These are phyloP conservation scores for Trametes cingulata DNA, from an alignment of 768 basidiomycete genomes.

Conservation along the genomic window DNA sequence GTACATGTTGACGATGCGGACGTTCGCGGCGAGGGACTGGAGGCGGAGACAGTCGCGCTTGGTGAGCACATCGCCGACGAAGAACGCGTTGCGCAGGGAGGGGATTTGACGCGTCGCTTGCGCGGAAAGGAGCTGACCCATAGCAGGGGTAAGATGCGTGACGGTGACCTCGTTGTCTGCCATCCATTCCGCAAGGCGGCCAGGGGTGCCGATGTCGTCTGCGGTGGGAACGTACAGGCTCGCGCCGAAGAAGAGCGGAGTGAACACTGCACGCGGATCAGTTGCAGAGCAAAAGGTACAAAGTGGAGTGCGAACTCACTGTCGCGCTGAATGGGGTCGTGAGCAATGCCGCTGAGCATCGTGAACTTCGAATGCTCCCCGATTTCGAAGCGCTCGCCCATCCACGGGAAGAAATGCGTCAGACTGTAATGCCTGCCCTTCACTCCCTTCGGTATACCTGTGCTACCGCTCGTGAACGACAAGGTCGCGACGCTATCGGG, in stretches of 20 bases:
- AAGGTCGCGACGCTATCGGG: conserved; percentile 94
- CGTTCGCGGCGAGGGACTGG: conserved; percentile 89
- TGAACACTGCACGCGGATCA: conserved; percentile 70
- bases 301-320: conserved; percentile 58
- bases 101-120: conserved; percentile 83
- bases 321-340: conserved; percentile 98
- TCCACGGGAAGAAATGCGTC: conserved; percentile 99
- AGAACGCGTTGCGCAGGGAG: conserved; percentile 87
- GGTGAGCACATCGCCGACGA: conserved; percentile 98
- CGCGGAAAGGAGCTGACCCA: conserved; percentile 97
- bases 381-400: conserved; percentile 85
- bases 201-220: conserved; percentile 96
- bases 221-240: conserved; percentile 93
- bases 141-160: conserved; percentile 98
- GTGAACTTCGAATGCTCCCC: conserved; percentile 82
- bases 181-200: conserved; percentile 98
- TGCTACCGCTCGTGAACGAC: conserved; percentile 96
- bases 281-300: background rate
- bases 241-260: conserved; percentile 96
- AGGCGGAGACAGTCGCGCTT: conserved; percentile 96
- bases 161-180: conserved; percentile 85
- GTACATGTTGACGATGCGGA: conserved; percentile 98
- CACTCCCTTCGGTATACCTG: conserved; percentile 98
- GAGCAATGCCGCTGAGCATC: conserved; percentile 98
- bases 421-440: conserved; percentile 91